Evolutionary conservation across 129 eudicot genomes (phyloP).

Genomic region (Chrysanthemum seticuspe): DNA sequence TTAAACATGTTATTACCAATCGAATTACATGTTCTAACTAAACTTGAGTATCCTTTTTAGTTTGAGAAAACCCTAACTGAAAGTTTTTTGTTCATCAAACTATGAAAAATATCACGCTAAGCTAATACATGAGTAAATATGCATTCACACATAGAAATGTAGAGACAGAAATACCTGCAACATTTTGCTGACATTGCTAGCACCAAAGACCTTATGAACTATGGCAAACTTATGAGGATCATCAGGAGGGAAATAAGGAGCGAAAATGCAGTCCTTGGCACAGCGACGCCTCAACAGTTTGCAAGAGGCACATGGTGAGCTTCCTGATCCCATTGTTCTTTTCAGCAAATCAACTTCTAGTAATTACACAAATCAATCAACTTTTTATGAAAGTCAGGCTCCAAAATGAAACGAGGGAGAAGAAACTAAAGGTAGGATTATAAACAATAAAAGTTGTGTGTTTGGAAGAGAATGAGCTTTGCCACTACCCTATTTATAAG

Average conservation of each 20-base stretch:
- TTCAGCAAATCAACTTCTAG: conserved; percentile 15
- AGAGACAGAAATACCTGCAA: conserved; percentile 62
- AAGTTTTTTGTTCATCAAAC: conserved; percentile 4
- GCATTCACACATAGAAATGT: conserved; percentile 1
- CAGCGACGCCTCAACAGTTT: conserved; percentile 85
- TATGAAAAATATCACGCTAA: background rate
- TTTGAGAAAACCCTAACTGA: conserved; percentile 5
- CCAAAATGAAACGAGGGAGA: conserved; percentile 16
- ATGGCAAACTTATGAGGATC: conserved; percentile 98
- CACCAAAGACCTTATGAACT: conserved; percentile 96
- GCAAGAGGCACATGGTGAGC: conserved; percentile 97
- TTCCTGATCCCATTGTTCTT: conserved; percentile 62
- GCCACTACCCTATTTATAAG: conserved; percentile 56
- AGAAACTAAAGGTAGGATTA: conserved; percentile 14
- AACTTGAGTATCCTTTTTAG: background rate
- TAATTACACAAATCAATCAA: background rate
- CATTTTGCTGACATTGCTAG: conserved; percentile 98
- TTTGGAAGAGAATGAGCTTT: conserved; percentile 55
- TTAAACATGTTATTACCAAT: background rate
- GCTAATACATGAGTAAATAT: background rate
- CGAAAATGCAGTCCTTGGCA: conserved; percentile 85
- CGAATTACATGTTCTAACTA: background rate
- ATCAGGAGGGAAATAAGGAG: conserved; percentile 96
- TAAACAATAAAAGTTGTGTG: conserved; percentile 34
- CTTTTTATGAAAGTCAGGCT: conserved; percentile 9